A percentile compares a stretch with the other conserved stretches of the same genome.
Evolutionary conservation across 2,329 filamentous ascomycete species (phyloP).

Genomic region (Epichloe baconii): DNA sequence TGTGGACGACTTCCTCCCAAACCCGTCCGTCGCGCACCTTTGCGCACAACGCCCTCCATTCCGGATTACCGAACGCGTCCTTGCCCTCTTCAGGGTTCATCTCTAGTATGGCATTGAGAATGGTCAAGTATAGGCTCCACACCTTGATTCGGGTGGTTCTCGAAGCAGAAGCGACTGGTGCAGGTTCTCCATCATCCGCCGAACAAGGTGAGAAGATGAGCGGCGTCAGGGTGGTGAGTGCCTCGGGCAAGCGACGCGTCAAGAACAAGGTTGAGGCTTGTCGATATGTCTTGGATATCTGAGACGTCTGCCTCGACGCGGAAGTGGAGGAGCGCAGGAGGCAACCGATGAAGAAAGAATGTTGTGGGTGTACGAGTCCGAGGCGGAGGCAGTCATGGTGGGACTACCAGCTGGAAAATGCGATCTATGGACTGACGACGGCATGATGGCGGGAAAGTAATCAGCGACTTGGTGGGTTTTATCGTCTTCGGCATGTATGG

Average conservation of each 20-base stretch:
- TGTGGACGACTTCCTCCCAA: slow-evolving; percentile 86
- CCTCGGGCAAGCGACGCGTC: slow-evolving; percentile 84
- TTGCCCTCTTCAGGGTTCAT: slow-evolving; percentile 84
- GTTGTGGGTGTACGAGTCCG: slow-evolving; percentile 35
- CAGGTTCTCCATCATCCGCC: slow-evolving; percentile 39
- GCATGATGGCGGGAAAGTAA: slow-evolving; percentile 19
- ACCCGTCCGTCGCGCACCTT: slow-evolving; percentile 80
- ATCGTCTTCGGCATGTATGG: neutral
- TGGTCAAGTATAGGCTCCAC: slow-evolving; percentile 92
- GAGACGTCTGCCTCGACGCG: slow-evolving; percentile 48
- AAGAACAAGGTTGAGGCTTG: slow-evolving; percentile 90
- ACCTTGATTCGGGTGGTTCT: slow-evolving; percentile 82
- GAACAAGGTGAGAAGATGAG: slow-evolving; percentile 53
- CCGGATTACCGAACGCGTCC: slow-evolving; percentile 68
- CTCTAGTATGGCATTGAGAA: slow-evolving; percentile 83
- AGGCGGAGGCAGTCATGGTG: slow-evolving; percentile 22
- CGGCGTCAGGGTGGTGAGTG: slow-evolving; percentile 71
- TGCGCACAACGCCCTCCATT: slow-evolving; percentile 69
- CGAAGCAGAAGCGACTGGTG: slow-evolving; percentile 68
- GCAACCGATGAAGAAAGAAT: slow-evolving; percentile 53
- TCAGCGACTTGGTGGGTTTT: neutral
- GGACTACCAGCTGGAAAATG: slow-evolving; percentile 32
- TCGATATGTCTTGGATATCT: slow-evolving; percentile 85
- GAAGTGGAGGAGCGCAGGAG: slow-evolving; percentile 52
- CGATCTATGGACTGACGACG: slow-evolving; percentile 30